Base-by-base conservation (phyloP, 2,329 filamentous ascomycete genomes). In the Trichothecium roseum region DNA sequence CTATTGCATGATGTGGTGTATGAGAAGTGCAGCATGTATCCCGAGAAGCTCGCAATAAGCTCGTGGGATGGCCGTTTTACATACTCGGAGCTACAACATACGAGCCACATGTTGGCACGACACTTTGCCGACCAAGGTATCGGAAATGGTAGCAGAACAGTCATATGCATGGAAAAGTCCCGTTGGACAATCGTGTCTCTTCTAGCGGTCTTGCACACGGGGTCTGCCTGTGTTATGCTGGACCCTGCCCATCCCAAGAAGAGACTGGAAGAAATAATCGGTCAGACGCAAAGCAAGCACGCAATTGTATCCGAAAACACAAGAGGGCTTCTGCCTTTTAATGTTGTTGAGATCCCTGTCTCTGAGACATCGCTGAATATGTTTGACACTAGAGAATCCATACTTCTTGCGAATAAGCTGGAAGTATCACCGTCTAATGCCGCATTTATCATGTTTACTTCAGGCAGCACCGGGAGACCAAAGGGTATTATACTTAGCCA, bases 41-140 rank as follows among this genome's bases (percentile, higher is more conserved):
- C 28, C 5, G 28, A 29, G 7, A 29, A n/a, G 6, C 13, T n/a
- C 7, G 28, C 28, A 6, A 32, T 44, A 10, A 14, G 26, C 8
- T 28, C 40, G 4, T 44, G 40, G 42, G 42, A 44, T 30, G 39
- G 34, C 12, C 8, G 31, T 6, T 22, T 39, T 24, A 43, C 38
- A 3, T 43, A 40, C 31, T 20, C 16, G 20, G 29, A 42, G 4
- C 34, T 44, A 4, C 13, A 5, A 5, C 6, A 29, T 6, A n/a
- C 13, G 5, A 14, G 28, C 15, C 7, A 7, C 13, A 29, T 5
- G 15, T 13, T 29, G 13, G 28, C 28, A 29, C 6, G 7, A 7
- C 28, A 29, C 28, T 16, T 29, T 13, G n/a, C 6, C 6, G 15
- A 6, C 15, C 5, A 14, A 13, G 28, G 13, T 14, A 13, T 29